Evolutionary conservation across 345 rosid species (phyloP).

Genomic region (Gossypium raimondii): DNA sequence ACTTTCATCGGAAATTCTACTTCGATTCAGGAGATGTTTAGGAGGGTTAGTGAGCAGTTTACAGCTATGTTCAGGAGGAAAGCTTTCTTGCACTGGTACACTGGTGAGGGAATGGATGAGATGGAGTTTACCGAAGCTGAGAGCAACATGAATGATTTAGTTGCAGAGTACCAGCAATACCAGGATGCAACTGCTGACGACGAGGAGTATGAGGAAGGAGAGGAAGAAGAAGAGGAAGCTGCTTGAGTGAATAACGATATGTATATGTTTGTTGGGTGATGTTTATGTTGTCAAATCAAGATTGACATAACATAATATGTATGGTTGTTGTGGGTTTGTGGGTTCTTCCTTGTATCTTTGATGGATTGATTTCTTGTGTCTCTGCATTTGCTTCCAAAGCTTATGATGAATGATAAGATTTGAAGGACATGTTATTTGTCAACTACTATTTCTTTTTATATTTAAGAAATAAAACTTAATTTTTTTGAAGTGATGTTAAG

Average conservation of each 20-base stretch:
- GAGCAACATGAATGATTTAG: constrained; percentile 7
- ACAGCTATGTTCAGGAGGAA: constrained; percentile 4
- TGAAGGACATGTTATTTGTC: neutral
- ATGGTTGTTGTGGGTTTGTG: neutral
- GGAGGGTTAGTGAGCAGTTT: constrained; percentile 4
- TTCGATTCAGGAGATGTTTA: constrained; percentile 4
- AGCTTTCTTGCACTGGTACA: constrained; percentile 8
- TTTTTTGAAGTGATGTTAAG: neutral
- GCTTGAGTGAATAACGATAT: neutral
- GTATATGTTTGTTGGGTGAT: neutral
- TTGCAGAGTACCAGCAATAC: constrained; percentile 2
- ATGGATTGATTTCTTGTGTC: neutral
- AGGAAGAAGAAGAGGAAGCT: constrained; percentile 1
- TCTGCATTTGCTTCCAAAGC: neutral
- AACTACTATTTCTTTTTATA: neutral
- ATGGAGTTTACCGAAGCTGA: constrained; percentile 3
- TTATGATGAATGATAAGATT: neutral
- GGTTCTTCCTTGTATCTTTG: neutral
- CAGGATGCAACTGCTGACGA: constrained; percentile 3
- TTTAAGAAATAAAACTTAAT: neutral
- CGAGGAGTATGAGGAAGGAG: constrained; percentile 10
- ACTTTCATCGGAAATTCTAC: constrained; percentile 5
- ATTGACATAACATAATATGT: neutral
- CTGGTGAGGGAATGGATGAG: constrained; percentile 6
- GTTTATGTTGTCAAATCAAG: neutral